A percentile compares a stretch with the other conserved stretches of the same genome.
These are phyloP conservation scores for Hypoxylon intermedium DNA, from an alignment of 495 filamentous ascomycete species.

Conservation along the genomic window DNA sequence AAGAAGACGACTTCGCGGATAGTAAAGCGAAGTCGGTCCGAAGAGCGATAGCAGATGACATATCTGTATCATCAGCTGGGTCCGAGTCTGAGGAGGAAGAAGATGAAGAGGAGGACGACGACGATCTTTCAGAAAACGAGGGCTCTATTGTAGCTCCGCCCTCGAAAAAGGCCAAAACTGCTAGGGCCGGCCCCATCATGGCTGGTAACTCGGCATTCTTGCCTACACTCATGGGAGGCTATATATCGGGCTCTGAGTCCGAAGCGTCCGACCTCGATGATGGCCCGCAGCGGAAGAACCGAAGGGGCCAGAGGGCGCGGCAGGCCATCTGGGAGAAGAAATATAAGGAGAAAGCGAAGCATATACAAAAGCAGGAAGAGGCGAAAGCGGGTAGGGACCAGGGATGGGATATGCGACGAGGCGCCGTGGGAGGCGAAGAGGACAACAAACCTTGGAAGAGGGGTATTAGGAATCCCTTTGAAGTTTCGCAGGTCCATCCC, in stretches of 20 bases:
- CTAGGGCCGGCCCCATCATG: slow-evolving; percentile 27
- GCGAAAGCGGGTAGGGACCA: slow-evolving; percentile 43
- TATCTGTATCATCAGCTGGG: slow-evolving; percentile 38
- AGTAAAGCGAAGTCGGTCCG: slow-evolving; percentile 30
- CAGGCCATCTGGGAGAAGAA: slow-evolving; percentile 93
- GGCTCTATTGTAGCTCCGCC: slow-evolving; percentile 48
- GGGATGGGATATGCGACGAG: slow-evolving; percentile 62
- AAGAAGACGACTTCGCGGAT: slow-evolving; percentile 26
- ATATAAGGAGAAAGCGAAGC: slow-evolving; percentile 77
- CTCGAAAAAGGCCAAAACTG: slow-evolving; percentile 47
- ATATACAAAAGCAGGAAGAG: slow-evolving; percentile 62
- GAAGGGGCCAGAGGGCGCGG: slow-evolving; percentile 86
- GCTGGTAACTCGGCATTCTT: slow-evolving; percentile 72
- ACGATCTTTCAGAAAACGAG: slow-evolving; percentile 35
- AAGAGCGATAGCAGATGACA: slow-evolving; percentile 29
- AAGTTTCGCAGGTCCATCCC: slow-evolving; percentile 36
- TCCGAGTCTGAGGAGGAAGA: slow-evolving; percentile 30
- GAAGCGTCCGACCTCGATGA: slow-evolving; percentile 60
- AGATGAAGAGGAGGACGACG: slow-evolving; percentile 25
- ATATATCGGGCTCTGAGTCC: slow-evolving; percentile 86
- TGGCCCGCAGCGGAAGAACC: slow-evolving; percentile 69
- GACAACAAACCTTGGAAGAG: slow-evolving; percentile 56
- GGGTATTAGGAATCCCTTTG: slow-evolving; percentile 45
- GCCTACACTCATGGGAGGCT: slow-evolving; percentile 87
- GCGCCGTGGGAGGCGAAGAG: slow-evolving; percentile 48